Base-by-base conservation (phyloP, 2,329 filamentous ascomycete species). In the Fusarium annulatum region DNA sequence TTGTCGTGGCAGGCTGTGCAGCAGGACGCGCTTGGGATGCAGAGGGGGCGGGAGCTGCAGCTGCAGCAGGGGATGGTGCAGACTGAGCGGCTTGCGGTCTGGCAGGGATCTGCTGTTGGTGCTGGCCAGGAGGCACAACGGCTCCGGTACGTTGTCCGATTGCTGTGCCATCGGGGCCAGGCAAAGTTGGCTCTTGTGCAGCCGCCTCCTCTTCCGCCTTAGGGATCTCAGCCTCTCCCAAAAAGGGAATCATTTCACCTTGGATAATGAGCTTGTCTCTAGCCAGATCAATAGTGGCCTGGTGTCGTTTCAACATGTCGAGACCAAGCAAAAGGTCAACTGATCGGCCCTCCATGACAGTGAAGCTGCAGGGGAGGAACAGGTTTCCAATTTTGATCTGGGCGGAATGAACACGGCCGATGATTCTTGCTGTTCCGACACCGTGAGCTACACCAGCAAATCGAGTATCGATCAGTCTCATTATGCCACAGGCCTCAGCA, bases 321-420 rank as follows among this genome's bases (percentile, higher is more conserved):
- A 99, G 86, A 7, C 96, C 96, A 18, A 99, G 89, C 5, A 99
- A 88, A 23, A 99, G 87, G 81, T 98, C 96, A 30, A 99, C 96
- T 59, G 94, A 91, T 83, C 98, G 99, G 73, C 96, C 96, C 84
- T 99, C 96, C 96, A 99, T 99, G 79, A 99, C 96, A 7, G 96
- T 99, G 82, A 99, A 99, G 67, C 95, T 96, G 84, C 95, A 98
- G 6, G 96, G 92, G 76, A 99, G 87, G 80, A 94, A 95, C 71
- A 96, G 89, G 46, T 89, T 90, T 60, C 96, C 96, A 76, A 99
- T 96, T 82, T 94, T 96, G 82, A 99, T 97, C 82, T 96, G 94
- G 15, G 96, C 96, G 28, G 94, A 94, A 82, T 99, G 96, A 7
- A 99, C 96, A 59, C 96, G 94, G 38, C 96, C 96, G 26, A 99